Evolutionary conservation across 73 alveolate species (phyloP), one percentile per base, ranked within the genome.

Genomic region (Tetrahymena thermophila): DNA sequence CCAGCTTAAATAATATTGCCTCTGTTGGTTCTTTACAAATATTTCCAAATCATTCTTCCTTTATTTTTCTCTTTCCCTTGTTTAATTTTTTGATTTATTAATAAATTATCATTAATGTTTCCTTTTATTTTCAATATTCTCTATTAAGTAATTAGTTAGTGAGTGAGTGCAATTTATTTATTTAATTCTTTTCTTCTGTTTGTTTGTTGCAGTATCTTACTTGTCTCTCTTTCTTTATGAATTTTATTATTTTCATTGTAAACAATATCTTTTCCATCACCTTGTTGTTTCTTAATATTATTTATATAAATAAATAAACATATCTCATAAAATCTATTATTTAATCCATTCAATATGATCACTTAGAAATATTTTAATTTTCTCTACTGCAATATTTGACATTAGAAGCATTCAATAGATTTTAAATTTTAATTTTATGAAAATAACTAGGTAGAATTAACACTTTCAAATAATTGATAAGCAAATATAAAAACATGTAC

Each of bases 31-130:
- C 89, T 71, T 71, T 71, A 71, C 89, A 71, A 71, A 71, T 28
- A 71, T 71, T 71, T 71, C 89, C 89, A 71, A 71, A 71, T 71
- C 89, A 71, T 71, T 71, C 89, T 71, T 71, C 89, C 89, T 71
- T 71, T 71, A 71, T 71, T 71, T 71, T 71, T 71, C 89, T 71
- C 89, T 71, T 71, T 71, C 89, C 85, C 37, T 71, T 71, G 89
- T 71, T 71, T 71, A 71, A 71, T 71, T 71, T 71, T 71, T 71
- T 71, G 89, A 71, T 71, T 71, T 71, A 71, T 71, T 71, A 71
- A 71, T 71, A 71, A 71, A 71, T 71, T 71, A 71, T 71, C 89
- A 71, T 71, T 31, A 71, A 71, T 71, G 13, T 28, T 28, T 71
- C 37, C 37, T 71, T 71, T 71, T 71, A 71, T 71, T 71, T 71